These are phyloP conservation scores for Apophysomyces variabilis DNA, from an alignment of 371 early-diverging fungal species.

Conservation along the genomic window DNA sequence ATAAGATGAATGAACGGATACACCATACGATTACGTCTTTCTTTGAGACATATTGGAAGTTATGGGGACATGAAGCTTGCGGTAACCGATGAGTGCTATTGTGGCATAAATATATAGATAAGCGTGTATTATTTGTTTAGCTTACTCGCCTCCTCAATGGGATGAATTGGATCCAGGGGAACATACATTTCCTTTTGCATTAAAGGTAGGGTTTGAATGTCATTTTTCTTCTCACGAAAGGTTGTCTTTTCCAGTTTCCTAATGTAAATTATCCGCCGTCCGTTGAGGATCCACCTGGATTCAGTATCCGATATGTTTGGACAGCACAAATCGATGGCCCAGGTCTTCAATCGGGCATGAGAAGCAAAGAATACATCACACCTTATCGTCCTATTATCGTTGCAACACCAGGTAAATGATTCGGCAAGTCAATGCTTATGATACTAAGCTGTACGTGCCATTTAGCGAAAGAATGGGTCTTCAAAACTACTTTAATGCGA, in stretches of 20 bases:
- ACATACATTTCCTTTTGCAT: conserved; percentile 56
- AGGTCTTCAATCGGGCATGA: conserved; percentile 37
- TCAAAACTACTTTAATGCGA: conserved; percentile 18
- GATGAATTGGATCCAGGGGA: conserved; percentile 50
- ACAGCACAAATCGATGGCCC: conserved; percentile 58
- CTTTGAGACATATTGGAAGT: conserved; percentile 39
- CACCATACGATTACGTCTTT: conserved; percentile 39
- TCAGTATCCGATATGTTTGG: conserved; percentile 51
- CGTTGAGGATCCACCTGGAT: conserved; percentile 41
- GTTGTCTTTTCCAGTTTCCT: conserved; percentile 31
- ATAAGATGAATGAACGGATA: conserved; percentile 29
- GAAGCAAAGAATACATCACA: conserved; percentile 44
- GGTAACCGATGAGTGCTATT: conserved; percentile 20
- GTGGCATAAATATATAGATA: neutral
- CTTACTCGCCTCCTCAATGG: conserved; percentile 53
- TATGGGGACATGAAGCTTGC: conserved; percentile 40
- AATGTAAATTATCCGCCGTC: conserved; percentile 50
- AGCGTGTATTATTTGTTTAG: conserved; percentile 13
- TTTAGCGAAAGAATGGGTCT: conserved; percentile 40
- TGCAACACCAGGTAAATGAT: conserved; percentile 26
- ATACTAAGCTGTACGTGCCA: neutral
- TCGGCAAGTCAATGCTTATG: neutral
- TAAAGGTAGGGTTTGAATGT: conserved; percentile 39
- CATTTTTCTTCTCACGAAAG: neutral
- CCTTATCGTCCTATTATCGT: conserved; percentile 46